Base-by-base conservation (phyloP, 345 rosid species). In the Erysimum cheiranthoides region DNA sequence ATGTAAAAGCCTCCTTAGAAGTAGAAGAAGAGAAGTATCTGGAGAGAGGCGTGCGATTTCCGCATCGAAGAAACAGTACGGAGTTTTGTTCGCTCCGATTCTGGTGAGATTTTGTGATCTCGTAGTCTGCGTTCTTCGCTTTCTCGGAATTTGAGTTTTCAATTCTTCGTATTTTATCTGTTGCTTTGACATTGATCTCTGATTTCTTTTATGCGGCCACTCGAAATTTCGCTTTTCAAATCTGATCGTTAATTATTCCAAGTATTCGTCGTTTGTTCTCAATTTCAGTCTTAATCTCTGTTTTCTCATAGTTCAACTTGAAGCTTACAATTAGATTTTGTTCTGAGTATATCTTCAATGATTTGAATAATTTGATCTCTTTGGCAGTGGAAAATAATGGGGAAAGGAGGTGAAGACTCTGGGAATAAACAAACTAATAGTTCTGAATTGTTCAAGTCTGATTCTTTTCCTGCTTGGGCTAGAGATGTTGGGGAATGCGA, bases 391-490 rank as follows among this genome's bases (percentile, higher is more conserved):
- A 28, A 32, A 81, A 21, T 70, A 60, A 93, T 89, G 98, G 98
- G 90, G 58, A 89, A 74, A 75, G 95, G 93, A 69, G 89, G 92
- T 39, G 76, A 88, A 64, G 74, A 85, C 12, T 59, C 69, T 40
- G 90, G 83, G 11, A 76, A 82, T 67, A 66, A 54, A 10, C 82
- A 78, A 53, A 70, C 30, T 11, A 50, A 14, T 2, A 72, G 58
- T 17, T 12, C 56, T 9, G 79, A 60, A 53, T 62, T 83, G 5
- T 38, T 61, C 2, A 68, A 58, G 18, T 14, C 40, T 7, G 86
- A 85, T 3, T 17, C 10, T 5, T 88, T 86, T 65, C 94, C 92
- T 28, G 92, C 92, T 39, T 94, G 98, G 98, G 78, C 88, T 9
- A 87, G 54, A 71, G 95, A 85, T 38, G 81, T 78, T 1, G 50